phyloP scores from a whole-genome alignment of 805 yeast genomes.

The Kodamaea neixiangensis region DNA sequence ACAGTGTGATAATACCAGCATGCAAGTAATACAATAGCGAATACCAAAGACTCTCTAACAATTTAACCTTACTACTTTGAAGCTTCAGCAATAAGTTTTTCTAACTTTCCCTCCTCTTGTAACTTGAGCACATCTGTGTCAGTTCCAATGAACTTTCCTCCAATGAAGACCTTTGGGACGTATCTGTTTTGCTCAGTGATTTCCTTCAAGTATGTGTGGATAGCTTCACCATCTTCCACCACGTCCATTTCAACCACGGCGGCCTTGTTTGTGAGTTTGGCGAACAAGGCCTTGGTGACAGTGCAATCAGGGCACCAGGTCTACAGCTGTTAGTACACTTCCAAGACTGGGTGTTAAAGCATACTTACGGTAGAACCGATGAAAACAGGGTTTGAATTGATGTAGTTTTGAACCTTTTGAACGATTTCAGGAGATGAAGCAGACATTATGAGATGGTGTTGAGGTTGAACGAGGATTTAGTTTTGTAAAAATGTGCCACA shows the following conservation, averaged over 20 bases:
- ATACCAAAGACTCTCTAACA: too few species aligned
- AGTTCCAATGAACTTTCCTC: conserved; percentile 5
- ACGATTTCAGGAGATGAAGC: conserved; percentile 5
- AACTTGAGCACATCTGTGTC: conserved; percentile 1
- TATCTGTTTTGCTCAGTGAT: conserved; percentile 6
- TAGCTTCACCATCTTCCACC: conserved; percentile 1
- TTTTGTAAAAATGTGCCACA: background rate
- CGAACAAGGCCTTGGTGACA: conserved; percentile 4
- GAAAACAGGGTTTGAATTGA: conserved; percentile 2
- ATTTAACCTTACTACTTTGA: conserved; percentile 3
- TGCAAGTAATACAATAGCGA: too few species aligned
- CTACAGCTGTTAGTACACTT: background rate
- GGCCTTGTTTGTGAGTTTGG: conserved; percentile 3
- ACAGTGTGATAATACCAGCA: too few species aligned
- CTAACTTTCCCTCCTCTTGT: conserved; percentile 1
- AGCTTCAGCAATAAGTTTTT: conserved; percentile 1
- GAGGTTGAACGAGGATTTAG: background rate
- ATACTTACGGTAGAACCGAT: conserved; percentile 6
- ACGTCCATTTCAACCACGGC: conserved; percentile 2
- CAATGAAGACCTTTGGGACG: conserved; percentile 7
- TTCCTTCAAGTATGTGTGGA: conserved; percentile 4
- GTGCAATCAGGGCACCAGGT: conserved; percentile 8
- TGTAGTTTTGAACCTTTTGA: conserved; percentile 1
- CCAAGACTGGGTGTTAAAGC: background rate
- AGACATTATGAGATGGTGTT: background rate